Base-by-base conservation (phyloP, 2,329 filamentous ascomycete genomes). In the Aspergillus flavus region DNA sequence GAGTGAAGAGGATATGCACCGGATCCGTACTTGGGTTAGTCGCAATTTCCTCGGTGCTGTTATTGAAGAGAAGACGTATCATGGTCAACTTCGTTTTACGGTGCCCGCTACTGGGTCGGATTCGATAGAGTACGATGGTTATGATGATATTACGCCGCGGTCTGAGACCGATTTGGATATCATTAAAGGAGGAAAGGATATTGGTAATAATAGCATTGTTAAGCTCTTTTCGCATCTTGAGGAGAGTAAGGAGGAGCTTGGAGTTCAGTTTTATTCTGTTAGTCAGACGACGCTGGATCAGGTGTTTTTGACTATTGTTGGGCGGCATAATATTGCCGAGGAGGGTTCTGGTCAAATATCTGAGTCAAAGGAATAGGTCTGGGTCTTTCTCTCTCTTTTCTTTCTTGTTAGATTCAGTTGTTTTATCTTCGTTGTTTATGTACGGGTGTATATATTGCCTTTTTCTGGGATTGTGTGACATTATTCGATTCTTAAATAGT, bases 231-330 rank as follows among this genome's bases (percentile, higher is more conserved):
- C 89, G 16, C 72, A 89, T 46, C 81, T 96, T 1, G 94, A 97
- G 77, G 86, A 88, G 68, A 83, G 89, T 65, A 91, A 89, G 71
- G 81, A 87, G 23, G 77, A 79, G 5, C 77, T 97, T 32, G 91
- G 91, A 0, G 85, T 97, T 55, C 90, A 92, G 74, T 92, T 96
- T 76, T 97, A 94, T 78, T 93, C 90, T 57, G 92, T 97, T 67
- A 91, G 87, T 62, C 92, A 92, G 28, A 95, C 93, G 21, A 96
- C 92, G 19, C 80, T 97, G 48, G 94, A 97, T 74, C 92, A 97
- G 77, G 93, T 97, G 0, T 97, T 97, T 78, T 78, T 97, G 75
- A 86, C 85, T 30, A 95, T 97, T 73, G 93, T 97, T 0, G 89
- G 89, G 1, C 86, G 88, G 76, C 91, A 96, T 75, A 88, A 93